Evolutionary conservation across 495 filamentous ascomycete genomes (phyloP).

Genomic region (Talaromyces ruber): DNA sequence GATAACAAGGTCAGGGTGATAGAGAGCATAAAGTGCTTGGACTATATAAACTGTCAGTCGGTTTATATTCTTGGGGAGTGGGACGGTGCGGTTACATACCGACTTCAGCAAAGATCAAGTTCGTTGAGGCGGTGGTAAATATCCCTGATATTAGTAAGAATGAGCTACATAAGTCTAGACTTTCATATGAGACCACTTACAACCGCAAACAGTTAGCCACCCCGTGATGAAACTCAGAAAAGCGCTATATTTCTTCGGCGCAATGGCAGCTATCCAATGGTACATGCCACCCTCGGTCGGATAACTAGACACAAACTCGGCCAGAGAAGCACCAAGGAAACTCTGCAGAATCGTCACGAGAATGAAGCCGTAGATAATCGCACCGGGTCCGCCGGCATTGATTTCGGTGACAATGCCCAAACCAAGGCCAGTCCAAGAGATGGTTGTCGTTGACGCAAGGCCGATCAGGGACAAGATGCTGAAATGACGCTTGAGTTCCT

Average conservation of each 20-base stretch:
- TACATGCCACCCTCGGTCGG: constrained; percentile 46
- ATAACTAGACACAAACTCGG: constrained; percentile 46
- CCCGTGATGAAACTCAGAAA: constrained; percentile 31
- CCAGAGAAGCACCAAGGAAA: constrained; percentile 41
- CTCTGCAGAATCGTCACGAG: constrained; percentile 40
- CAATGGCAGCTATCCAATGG: constrained; percentile 45
- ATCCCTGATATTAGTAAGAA: constrained; percentile 18
- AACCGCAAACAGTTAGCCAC: constrained; percentile 32
- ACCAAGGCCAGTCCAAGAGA: constrained; percentile 36
- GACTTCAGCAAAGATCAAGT: constrained; percentile 25
- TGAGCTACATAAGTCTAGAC: neutral
- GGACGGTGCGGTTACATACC: constrained; percentile 14
- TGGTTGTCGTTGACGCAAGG: constrained; percentile 30
- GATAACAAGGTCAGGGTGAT: constrained; percentile 23
- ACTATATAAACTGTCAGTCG: neutral
- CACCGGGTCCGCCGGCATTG: constrained; percentile 30
- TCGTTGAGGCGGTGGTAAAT: constrained; percentile 33
- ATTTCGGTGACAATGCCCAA: constrained; percentile 29
- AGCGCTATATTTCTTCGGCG: constrained; percentile 31
- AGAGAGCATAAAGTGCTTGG: constrained; percentile 21
- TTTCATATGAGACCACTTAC: constrained; percentile 10
- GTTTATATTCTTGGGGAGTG: neutral
- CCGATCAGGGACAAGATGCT: constrained; percentile 31
- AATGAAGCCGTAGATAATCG: constrained; percentile 35
- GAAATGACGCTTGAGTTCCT: constrained; percentile 32